Conservation (phyloP, 805 yeast species). For the Starmerella etchellsii region DNA sequence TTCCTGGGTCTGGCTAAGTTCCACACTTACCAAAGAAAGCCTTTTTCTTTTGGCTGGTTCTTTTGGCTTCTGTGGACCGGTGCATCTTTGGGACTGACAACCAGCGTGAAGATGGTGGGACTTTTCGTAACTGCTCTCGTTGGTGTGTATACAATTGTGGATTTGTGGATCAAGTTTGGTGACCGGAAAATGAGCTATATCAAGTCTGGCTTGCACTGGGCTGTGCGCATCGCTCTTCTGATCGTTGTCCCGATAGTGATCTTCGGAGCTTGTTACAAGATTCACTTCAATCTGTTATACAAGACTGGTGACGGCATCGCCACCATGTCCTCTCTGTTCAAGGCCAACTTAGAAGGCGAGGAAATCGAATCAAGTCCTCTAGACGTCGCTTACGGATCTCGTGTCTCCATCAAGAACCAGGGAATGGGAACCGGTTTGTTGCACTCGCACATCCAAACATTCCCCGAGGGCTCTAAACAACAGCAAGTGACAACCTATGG, state of each 20-base stretch:
- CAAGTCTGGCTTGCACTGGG: constrained; percentile 53
- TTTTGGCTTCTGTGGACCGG: constrained; percentile 79
- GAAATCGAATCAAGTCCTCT: constrained; percentile 58
- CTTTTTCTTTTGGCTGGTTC: constrained; percentile 73
- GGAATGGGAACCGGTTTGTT: constrained; percentile 61
- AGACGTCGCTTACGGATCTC: constrained; percentile 62
- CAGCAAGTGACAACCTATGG: constrained; percentile 79
- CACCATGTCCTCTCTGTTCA: constrained; percentile 92
- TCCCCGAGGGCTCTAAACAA: constrained; percentile 89
- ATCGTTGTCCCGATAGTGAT: constrained; percentile 69
- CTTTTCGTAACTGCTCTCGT: constrained; percentile 77
- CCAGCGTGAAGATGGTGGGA: constrained; percentile 94
- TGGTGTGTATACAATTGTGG: constrained; percentile 75
- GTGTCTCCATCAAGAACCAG: constrained; percentile 65
- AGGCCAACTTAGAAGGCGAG: constrained; percentile 80
- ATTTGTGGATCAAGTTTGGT: constrained; percentile 68
- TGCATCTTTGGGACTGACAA: constrained; percentile 73
- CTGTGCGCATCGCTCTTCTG: constrained; percentile 57
- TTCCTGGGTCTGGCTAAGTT: constrained; percentile 69
- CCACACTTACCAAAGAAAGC: constrained; percentile 49
- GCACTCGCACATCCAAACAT: constrained; percentile 66
- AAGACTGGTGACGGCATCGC: constrained; percentile 93
- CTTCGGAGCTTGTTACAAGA: constrained; percentile 80
- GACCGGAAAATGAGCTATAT: constrained; percentile 59
- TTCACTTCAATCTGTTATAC: constrained; percentile 70